Base-by-base conservation (phyloP, 805 yeast genomes). In the Wickerhamomyces ciferrii region DNA sequence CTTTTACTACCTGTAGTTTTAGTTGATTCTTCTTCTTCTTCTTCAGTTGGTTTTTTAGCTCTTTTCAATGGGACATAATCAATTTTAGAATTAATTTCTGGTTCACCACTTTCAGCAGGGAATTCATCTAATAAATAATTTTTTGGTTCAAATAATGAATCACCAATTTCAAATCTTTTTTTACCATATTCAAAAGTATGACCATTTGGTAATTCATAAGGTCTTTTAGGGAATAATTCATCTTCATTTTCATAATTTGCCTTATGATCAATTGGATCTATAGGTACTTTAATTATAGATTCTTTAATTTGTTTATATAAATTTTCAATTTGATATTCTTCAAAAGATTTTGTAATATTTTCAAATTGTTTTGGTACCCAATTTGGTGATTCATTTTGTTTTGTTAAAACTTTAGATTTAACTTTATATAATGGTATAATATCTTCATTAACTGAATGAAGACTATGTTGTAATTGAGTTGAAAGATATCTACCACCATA, bases 191-290 rank as follows among this genome's bases (percentile, higher is more conserved):
- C 79, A 17, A 85, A 60, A 25, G 78, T 72, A 53, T 84, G 82
- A 1, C 95, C 95, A 56, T 84, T 79, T 17, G 95, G 92, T 15
- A 87, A 69, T 65, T 89, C 96, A 59, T 83, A 84, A 25, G 74
- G 64, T 52, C 90, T 62, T 31, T 58, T 55, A 10, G 69, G 54
- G 51, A 52, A 59, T 2, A 55, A 37, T 24, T 56, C 66, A 10
- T 62, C 51, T 27, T 60, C 56, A 3, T 62, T 57, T 35, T 50
- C 52, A 3, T 47, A 35, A 6, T 57, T 54, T 4, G 46, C 32
- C 5, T 39, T 43, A 2, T 14, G 13, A 1, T 63, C 60, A 44
- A 66, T 61, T 37, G 78, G 74, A 2, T 80, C 81, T 19, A 54
- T 53, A 25, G 69, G 64, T 8, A 78, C 78, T 54, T 78, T 82